These are phyloP conservation scores for Russula brevipes DNA, from an alignment of 768 basidiomycete species.

Conservation along the genomic window DNA sequence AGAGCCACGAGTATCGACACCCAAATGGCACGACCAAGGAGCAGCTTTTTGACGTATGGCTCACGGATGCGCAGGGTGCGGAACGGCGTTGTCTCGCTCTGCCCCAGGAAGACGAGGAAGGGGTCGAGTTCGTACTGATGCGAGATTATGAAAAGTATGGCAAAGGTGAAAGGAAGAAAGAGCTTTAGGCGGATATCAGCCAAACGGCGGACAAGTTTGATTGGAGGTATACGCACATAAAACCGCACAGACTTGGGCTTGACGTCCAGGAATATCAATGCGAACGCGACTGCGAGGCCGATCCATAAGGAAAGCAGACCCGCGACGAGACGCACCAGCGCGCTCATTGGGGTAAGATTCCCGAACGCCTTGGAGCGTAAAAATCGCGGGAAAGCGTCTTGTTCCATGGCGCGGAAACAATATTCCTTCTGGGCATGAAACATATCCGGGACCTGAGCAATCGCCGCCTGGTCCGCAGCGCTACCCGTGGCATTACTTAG, in stretches of 20 bases:
- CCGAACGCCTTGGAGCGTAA: constrained; percentile 96
- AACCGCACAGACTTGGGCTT: constrained; percentile 88
- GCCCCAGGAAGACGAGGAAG: constrained; percentile 85
- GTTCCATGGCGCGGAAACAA: constrained; percentile 93
- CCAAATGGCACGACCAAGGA: constrained; percentile 89
- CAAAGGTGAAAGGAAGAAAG: constrained; percentile 89
- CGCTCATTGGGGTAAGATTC: constrained; percentile 88
- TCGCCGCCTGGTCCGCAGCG: constrained; percentile 59
- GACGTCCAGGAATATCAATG: constrained; percentile 90
- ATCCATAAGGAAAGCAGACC: constrained; percentile 90
- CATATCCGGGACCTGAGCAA: constrained; percentile 93
- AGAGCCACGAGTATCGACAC: constrained; percentile 73
- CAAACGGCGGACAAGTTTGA: constrained; percentile 3
- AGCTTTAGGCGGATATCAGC: constrained; percentile 46
- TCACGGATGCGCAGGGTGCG: constrained; percentile 87
- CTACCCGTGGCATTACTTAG: constrained; percentile 71
- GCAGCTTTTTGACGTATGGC: constrained; percentile 87
- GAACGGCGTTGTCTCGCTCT: constrained; percentile 97
- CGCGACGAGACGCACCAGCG: constrained; percentile 76
- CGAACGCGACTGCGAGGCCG: constrained; percentile 86
- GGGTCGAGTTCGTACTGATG: constrained; percentile 98
- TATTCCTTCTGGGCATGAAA: constrained; percentile 98
- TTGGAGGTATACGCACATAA: constrained; percentile 64
- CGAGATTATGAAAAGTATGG: constrained; percentile 85
- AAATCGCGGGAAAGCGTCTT: constrained; percentile 92